These are phyloP conservation scores for Didymella keratinophila DNA, from an alignment of 2,329 filamentous ascomycete species.

Conservation along the genomic window DNA sequence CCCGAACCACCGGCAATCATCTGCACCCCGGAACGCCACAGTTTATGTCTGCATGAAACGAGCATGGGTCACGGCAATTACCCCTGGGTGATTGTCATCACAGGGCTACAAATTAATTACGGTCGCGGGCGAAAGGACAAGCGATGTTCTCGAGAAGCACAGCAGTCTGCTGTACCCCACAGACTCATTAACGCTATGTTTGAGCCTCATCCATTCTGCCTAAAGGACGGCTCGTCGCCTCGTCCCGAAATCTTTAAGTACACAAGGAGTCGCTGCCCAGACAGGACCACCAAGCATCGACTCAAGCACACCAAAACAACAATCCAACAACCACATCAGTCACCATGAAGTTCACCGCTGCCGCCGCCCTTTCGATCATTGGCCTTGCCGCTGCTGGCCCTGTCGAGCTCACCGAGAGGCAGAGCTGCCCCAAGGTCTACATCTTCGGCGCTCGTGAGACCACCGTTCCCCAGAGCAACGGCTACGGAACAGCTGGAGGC, in stretches of 20 bases:
- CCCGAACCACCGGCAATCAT: slow-evolving; percentile 27
- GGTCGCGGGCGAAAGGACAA: slow-evolving; percentile 47
- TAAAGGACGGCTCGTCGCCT: slow-evolving; percentile 33
- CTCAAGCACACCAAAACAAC: slow-evolving; percentile 16
- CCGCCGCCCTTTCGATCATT: slow-evolving; percentile 38
- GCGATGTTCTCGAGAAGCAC: slow-evolving; percentile 22
- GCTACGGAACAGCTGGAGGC: slow-evolving; percentile 52
- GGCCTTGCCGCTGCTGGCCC: slow-evolving; percentile 48
- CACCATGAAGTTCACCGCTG: slow-evolving; percentile 46
- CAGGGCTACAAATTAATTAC: slow-evolving; percentile 41
- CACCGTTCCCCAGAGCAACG: slow-evolving; percentile 47
- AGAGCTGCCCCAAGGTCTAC: slow-evolving; percentile 54
- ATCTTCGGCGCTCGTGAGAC: slow-evolving; percentile 57
- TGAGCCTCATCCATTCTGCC: slow-evolving; percentile 40
- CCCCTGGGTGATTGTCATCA: slow-evolving; percentile 37
- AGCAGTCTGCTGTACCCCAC: slow-evolving; percentile 36
- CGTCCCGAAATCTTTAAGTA: slow-evolving; percentile 9
- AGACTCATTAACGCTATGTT: slow-evolving; percentile 28
- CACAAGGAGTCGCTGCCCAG: slow-evolving; percentile 32
- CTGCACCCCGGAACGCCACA: slow-evolving; percentile 46
- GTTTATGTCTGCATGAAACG: slow-evolving; percentile 30
- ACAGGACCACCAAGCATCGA: slow-evolving; percentile 23
- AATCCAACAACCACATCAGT: slow-evolving; percentile 5
- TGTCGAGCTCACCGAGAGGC: slow-evolving; percentile 46
- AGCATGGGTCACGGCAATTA: slow-evolving; percentile 32